Base-by-base conservation (phyloP, 306 rosid species). In the Quercus aquifolioides region DNA sequence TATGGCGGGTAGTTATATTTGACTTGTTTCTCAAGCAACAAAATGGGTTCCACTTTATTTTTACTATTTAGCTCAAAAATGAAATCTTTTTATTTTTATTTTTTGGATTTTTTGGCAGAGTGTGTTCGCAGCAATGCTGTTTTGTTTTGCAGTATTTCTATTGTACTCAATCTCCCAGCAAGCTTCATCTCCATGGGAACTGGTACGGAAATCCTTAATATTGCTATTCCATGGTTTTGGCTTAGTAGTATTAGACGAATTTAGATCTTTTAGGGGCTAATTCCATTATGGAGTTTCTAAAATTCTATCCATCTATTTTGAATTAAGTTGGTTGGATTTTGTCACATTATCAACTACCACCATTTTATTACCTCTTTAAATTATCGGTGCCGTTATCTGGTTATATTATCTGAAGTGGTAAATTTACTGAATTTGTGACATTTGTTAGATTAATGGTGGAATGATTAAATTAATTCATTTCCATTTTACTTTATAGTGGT, bases 141-240 rank as follows among this genome's bases (percentile, higher is more conserved):
- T 83, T 78, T 85, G 97, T 78, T 91, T 87, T 74, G 80, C 86
- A 55, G 54, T 74, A 41, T 92, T 95, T 81, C 92, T 87, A 65
- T 59, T 90, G 67, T 90, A 89, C 88, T 91, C 99, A 55, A 91
- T 91, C 83, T 81, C 77, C 84, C 85, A 86, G 78, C 99, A 92
- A 85, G 86, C 81, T 87, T 78, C 86, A 82, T 85, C 91, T 74
- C 98, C 98, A 4, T 95, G 98, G 98, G 92, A 92, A 84, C 85
- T 92, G 96, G 99, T 95, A 91, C 64, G 95, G 14, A 20, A n/a
- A 18, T 14, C 6, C 5, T 60, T 68, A 23, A 68, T 35, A 18
- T 18, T 9, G 26, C 18, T 10, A 68, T 64, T 64, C 5, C 46
- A 64, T 6, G 46, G 3, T 63, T 51, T 26, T 23, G 41, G 23